Base-by-base conservation (phyloP, 495 filamentous ascomycete genomes). In the Xylaria flabelliformis region DNA sequence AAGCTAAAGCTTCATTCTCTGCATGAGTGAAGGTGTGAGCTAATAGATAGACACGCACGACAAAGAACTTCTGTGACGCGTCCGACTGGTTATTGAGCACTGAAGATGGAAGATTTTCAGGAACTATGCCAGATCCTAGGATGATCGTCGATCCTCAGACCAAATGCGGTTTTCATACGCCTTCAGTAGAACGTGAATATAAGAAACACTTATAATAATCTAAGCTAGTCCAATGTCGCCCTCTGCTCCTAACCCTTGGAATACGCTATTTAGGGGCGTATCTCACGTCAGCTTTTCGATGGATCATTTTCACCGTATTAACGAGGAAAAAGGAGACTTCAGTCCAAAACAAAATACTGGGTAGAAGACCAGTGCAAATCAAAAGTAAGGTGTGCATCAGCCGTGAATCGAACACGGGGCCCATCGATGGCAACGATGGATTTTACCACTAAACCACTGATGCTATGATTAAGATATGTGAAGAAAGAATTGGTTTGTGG, bases 371-470 rank as follows among this genome's bases (percentile, higher is more conserved):
- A 24, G 5, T 24, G 8, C 17, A 26, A 26, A 58, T 4, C 12
- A 44, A 59, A 48, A 24, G 1, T 1, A n/a, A 46, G 46, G 0
- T 17, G 17, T 64, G 82, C 82, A 79, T 80, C 79, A 83, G 81
- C 82, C 82, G 82, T 79, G 82, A 84, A 84, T 84, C 82, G 83
- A 84, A 84, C 83, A 78, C 83, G 83, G 83, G 83, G 83, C 83
- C 81, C 82, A 83, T 84, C 82, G 82, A 84, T 84, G 83, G 83
- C 83, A 84, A 84, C 83, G 83, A 84, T 84, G 83, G 81, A 84
- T 84, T 84, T 84, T 84, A 84, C 83, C 83, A 84, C 82, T 84
- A 84, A 84, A 84, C 81, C 82, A 84, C 82, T 82, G 79, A 80
- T 80, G 78, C 78, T 55, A 17, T 15, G 59, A 21, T 67, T 1